Evolutionary conservation across 306 rosid genomes (phyloP).

Genomic region (Phaseolus lunatus): DNA sequence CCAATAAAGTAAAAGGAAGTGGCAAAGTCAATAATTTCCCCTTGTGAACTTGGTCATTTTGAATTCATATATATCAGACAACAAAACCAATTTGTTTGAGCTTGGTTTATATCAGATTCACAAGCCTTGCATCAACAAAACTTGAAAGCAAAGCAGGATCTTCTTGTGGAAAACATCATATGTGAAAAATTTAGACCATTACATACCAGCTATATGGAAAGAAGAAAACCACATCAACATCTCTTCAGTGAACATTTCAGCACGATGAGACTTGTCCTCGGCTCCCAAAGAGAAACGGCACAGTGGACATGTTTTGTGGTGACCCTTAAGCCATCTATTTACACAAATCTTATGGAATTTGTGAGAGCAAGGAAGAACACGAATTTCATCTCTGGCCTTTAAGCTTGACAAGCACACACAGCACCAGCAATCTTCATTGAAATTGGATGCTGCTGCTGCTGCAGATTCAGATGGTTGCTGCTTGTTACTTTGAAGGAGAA

Average conservation of each 20-base stretch:
- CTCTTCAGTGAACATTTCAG: slow-evolving; percentile 76
- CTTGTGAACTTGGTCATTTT: neutral
- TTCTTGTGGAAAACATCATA: neutral
- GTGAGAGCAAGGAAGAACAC: slow-evolving; percentile 79
- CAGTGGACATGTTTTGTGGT: slow-evolving; percentile 73
- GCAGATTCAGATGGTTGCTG: slow-evolving; percentile 46
- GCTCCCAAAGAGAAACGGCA: slow-evolving; percentile 75
- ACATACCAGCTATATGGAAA: slow-evolving; percentile 86
- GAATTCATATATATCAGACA: neutral
- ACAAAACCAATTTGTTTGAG: neutral
- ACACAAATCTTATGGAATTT: slow-evolving; percentile 81
- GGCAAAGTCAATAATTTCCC: neutral
- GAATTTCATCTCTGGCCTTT: slow-evolving; percentile 55
- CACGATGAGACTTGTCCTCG: slow-evolving; percentile 49
- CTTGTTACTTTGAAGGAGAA: slow-evolving; percentile 21
- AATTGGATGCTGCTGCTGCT: slow-evolving; percentile 31
- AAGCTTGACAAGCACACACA: slow-evolving; percentile 81
- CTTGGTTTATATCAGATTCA: slow-evolving; percentile 15
- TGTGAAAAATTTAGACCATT: slow-evolving; percentile 15
- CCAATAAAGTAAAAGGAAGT: neutral
- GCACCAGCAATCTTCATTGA: slow-evolving; percentile 46
- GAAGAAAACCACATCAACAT: slow-evolving; percentile 92
- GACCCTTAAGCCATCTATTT: slow-evolving; percentile 79
- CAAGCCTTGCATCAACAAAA: slow-evolving; percentile 30
- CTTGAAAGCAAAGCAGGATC: slow-evolving; percentile 1